phyloP scores from a whole-genome alignment of 192 early-diverging fungal species.

The Coemansia sp. region DNA sequence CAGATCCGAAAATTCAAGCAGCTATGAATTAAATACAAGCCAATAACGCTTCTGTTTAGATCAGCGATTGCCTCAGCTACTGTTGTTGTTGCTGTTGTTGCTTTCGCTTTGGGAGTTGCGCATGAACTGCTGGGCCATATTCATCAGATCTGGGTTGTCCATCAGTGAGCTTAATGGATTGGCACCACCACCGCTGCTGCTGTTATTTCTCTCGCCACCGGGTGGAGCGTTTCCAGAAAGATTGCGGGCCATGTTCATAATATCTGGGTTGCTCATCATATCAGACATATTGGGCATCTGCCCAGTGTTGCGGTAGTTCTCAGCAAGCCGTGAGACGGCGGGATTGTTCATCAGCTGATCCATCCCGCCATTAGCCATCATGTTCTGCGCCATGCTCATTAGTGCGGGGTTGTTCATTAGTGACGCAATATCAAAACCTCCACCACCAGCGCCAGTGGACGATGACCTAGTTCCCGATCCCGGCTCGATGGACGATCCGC shows the following conservation, averaged over 20 bases:
- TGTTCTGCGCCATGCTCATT: conserved; percentile 93
- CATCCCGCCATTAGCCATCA: conserved; percentile 84
- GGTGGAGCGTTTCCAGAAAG: conserved; percentile 13
- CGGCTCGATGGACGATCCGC: conserved; percentile 13
- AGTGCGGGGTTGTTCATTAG: conserved; percentile 92
- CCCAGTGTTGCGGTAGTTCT: conserved; percentile 46
- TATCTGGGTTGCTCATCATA: conserved; percentile 51
- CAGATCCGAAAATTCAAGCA: background rate
- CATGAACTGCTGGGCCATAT: conserved; percentile 41
- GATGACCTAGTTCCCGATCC: conserved; percentile 19
- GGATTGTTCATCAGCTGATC: conserved; percentile 90
- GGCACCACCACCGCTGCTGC: background rate
- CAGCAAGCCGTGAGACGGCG: conserved; percentile 75
- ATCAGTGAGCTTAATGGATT: conserved; percentile 39
- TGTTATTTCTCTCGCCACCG: conserved; percentile 7
- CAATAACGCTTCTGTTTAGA: background rate
- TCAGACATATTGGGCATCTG: conserved; percentile 51
- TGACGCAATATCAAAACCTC: conserved; percentile 75
- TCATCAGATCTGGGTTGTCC: conserved; percentile 38
- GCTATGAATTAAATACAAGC: too few species aligned
- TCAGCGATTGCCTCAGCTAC: background rate
- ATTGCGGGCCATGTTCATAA: conserved; percentile 46
- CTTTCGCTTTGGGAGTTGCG: conserved; percentile 5
- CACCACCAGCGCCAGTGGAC: conserved; percentile 60
- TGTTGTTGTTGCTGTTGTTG: conserved; percentile 10